Evolutionary conservation across 148 eudicot genomes (phyloP), one percentile per base, ranked within the genome.

Genomic region (Spergularia marina): DNA sequence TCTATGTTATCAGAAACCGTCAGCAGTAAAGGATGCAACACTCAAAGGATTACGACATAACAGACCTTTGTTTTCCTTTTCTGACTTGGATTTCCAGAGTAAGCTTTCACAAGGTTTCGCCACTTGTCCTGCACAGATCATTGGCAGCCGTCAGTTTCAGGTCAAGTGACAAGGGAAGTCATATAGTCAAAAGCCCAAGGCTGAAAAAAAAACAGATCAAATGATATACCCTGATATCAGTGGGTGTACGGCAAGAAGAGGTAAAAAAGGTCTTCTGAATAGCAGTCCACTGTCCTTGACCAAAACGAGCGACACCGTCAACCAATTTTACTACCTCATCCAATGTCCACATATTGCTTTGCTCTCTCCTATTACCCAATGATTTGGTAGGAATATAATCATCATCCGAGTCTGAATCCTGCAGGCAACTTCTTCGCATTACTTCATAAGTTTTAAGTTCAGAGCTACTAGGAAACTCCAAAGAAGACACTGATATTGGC

Each of bases 51-150:
- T 49, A 55, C 20, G 36, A 68, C 25, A 59, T 70, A 71, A 66
- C 81, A 74, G 58, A 88, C 94, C 89, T 81, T 66, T 68, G 40
- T 67, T 70, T 75, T 72, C 36, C 49, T 67, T 70, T 75, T 72
- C 36, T 77, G 55, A 64, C 70, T 80, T 47, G 51, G 77, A 76
- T 80, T 82, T 34, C 74, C 57, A 76, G 77, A 72, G 51, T 86
- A 85, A 63, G 90, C 71, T 74, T 83, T 84, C 11, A 90, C 76
- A 78, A 90, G 95, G 83, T 90, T 90, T 68, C 95, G 83, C 95
- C 95, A 90, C 76, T 90, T 90, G 77, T 90, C 95, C 95, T 90
- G 84, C 79, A 74, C 18, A 79, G 61, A 70, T 55, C 65, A 78
- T 40, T 36, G 59, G 20, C 36, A 71, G 58, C 57, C 36, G 17